Percentiles rank a stretch among this genome's conserved stretches.
Evolutionary conservation across 306 rosid genomes (phyloP).

Genomic region (Glycine tomentella): DNA sequence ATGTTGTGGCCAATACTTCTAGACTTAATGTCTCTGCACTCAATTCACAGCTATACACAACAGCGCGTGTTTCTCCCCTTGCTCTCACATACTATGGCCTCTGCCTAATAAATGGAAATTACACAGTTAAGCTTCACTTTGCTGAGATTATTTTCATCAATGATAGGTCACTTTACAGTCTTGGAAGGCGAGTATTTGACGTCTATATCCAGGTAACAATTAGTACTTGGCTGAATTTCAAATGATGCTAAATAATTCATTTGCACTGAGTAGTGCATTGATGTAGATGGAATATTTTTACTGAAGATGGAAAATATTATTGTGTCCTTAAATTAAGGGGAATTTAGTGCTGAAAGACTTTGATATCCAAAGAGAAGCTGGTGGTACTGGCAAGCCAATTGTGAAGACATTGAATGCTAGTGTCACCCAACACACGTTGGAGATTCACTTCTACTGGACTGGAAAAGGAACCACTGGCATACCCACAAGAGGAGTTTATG

Average conservation of each 20-base stretch:
- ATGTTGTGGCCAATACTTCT: conserved; percentile 67
- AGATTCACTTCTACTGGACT: conserved; percentile 89
- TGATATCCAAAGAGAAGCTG: conserved; percentile 79
- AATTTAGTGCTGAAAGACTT: conserved; percentile 80
- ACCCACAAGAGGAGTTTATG: conserved; percentile 87
- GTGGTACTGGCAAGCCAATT: conserved; percentile 71
- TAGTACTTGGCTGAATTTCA: neutral
- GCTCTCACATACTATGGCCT: conserved; percentile 92
- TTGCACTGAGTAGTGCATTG: conserved; percentile 30
- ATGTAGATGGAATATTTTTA: conserved; percentile 40
- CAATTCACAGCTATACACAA: conserved; percentile 66
- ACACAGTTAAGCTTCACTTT: conserved; percentile 84
- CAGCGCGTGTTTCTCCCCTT: conserved; percentile 84
- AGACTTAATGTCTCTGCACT: conserved; percentile 59
- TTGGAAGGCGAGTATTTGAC: conserved; percentile 77
- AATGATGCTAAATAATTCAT: conserved; percentile 25
- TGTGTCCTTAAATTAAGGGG: conserved; percentile 61
- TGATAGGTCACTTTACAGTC: conserved; percentile 67
- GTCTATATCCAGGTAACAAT: conserved; percentile 84
- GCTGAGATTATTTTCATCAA: conserved; percentile 79
- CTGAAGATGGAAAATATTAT: neutral
- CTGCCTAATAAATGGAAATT: conserved; percentile 80
- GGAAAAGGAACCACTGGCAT: conserved; percentile 99
- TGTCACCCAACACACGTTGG: conserved; percentile 69
- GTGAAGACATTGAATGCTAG: conserved; percentile 61